Conservation (phyloP, 129 eudicot genomes). For the Saposhnikovia divaricata region DNA sequence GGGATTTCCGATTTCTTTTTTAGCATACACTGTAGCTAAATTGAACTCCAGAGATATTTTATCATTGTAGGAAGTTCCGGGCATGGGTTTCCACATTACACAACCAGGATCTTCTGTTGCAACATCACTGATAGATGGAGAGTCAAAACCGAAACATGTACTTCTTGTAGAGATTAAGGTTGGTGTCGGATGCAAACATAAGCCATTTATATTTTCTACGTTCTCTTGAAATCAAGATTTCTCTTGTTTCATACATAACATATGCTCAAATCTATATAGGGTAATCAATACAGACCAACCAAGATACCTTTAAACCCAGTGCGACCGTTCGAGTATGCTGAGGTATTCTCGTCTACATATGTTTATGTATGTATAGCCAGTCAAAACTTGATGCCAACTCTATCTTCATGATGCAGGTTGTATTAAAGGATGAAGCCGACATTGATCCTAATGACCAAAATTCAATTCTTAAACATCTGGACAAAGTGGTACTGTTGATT, state of each 20-base stretch:
- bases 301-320: constrained; percentile 86
- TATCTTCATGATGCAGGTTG: constrained; percentile 47
- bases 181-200: constrained; percentile 13
- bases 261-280: constrained; percentile 30
- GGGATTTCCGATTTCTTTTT: neutral
- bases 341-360: constrained; percentile 32
- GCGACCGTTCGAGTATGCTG: constrained; percentile 87
- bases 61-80: constrained; percentile 82
- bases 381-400: neutral
- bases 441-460: constrained; percentile 83
- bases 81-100: constrained; percentile 99
- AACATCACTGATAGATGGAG: constrained; percentile 92
- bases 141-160: constrained; percentile 95
- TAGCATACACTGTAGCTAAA: neutral
- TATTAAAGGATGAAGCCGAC: constrained; percentile 77
- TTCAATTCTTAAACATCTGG: constrained; percentile 90
- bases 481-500: constrained; percentile 52
- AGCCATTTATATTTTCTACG: neutral
- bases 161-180: constrained; percentile 95
- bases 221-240: neutral
- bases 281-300: constrained; percentile 96
- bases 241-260: neutral
- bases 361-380: neutral
- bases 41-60: constrained; percentile 10
- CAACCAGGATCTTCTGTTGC: constrained; percentile 99